A percentile compares a stretch with the other conserved stretches of the same genome.
Evolutionary conservation across 805 yeast genomes (phyloP).

Genomic region (Yarrowia sp.): DNA sequence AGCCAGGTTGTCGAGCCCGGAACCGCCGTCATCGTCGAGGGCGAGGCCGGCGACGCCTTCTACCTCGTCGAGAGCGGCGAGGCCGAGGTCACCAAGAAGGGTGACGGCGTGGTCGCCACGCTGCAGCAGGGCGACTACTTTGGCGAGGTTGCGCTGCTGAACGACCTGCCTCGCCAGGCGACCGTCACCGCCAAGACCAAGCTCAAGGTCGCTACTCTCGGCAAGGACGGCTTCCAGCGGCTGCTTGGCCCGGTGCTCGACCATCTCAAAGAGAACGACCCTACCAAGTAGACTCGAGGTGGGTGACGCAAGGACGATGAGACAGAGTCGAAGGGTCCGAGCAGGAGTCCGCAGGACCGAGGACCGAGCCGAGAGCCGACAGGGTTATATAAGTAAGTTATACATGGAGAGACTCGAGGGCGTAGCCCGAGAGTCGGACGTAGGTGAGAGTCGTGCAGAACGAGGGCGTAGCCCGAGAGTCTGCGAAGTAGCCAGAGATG

Average conservation of each 20-base stretch:
- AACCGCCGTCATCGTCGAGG: conserved; percentile 74
- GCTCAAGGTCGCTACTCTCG: conserved; percentile 87
- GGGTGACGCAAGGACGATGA: not conserved
- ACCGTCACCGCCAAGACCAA: conserved; percentile 74
- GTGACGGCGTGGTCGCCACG: conserved; percentile 57
- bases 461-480: no score
- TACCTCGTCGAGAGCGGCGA: conserved; percentile 76
- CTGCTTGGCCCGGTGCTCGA: conserved; percentile 92
- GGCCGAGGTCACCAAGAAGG: conserved; percentile 68
- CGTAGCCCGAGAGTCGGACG: no score
- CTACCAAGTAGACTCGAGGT: conserved; percentile 42
- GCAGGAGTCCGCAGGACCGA: no score
- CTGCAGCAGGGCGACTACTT: conserved; percentile 85
- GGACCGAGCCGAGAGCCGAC: no score
- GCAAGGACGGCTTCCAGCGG: conserved; percentile 89
- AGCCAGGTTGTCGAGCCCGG: conserved; percentile 72
- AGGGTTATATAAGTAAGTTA: conserved; percentile 18
- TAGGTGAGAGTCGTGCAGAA: no score
- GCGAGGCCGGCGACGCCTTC: conserved; percentile 77
- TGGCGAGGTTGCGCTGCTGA: conserved; percentile 91
- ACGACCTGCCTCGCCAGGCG: conserved; percentile 92
- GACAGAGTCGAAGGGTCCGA: no score
- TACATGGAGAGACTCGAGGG: not conserved
- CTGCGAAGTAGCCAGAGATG: no score
- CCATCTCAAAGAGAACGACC: conserved; percentile 81